Evolutionary conservation across 805 yeast species (phyloP).

Genomic region (Torulaspora quercuum): DNA sequence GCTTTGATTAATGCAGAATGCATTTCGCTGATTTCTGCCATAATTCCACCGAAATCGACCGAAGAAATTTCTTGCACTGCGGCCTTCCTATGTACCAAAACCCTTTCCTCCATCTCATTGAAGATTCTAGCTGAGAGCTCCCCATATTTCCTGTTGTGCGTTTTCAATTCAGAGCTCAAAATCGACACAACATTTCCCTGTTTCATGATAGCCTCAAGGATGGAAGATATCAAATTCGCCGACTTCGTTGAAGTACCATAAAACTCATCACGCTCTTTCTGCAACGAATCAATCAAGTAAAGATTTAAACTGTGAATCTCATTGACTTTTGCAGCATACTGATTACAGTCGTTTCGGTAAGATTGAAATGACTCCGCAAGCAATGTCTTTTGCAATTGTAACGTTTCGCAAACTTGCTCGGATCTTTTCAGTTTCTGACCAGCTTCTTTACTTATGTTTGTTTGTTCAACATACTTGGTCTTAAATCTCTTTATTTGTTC

Average conservation of each 20-base stretch:
- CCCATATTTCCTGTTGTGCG: slow-evolving; percentile 10
- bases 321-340: slow-evolving; percentile 18
- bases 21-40: slow-evolving; percentile 10
- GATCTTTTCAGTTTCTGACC: slow-evolving; percentile 20
- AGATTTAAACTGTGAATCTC: slow-evolving; percentile 19
- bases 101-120: slow-evolving; percentile 9
- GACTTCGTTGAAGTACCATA: slow-evolving; percentile 19
- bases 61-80: slow-evolving; percentile 4
- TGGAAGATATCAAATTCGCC: slow-evolving; percentile 14
- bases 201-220: slow-evolving; percentile 18
- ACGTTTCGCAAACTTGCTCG: slow-evolving; percentile 10
- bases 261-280: slow-evolving; percentile 17
- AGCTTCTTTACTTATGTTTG: slow-evolving; percentile 27
- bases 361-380: slow-evolving; percentile 19
- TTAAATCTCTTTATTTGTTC: slow-evolving; percentile 44
- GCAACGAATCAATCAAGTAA: slow-evolving; percentile 15
- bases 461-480: slow-evolving; percentile 40
- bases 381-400: slow-evolving; percentile 13
- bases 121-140: slow-evolving; percentile 8
- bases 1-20: slow-evolving; percentile 4
- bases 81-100: slow-evolving; percentile 2
- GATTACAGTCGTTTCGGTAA: slow-evolving; percentile 18
- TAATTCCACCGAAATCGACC: slow-evolving; percentile 2
- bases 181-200: slow-evolving; percentile 15
- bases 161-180: slow-evolving; percentile 10